Conservation (phyloP, 2,329 filamentous ascomycete species). For the Eurotiales sp. region DNA sequence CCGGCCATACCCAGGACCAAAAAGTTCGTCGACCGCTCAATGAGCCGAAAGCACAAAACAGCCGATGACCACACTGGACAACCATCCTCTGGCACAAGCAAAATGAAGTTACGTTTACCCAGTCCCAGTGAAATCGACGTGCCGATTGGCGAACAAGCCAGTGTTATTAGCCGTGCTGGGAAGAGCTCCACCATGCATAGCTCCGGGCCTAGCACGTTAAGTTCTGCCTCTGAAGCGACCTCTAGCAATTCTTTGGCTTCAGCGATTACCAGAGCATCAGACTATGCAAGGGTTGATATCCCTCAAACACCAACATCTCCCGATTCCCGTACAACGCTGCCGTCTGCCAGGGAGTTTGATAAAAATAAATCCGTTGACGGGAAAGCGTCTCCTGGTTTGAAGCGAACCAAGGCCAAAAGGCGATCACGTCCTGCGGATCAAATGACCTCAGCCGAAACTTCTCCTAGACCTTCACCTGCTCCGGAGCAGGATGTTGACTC, state of each 20-base stretch:
- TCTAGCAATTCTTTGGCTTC: slow-evolving; percentile 28
- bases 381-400: slow-evolving; percentile 32
- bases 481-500: slow-evolving; percentile 20
- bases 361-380: slow-evolving; percentile 25
- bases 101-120: slow-evolving; percentile 31
- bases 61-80: slow-evolving; percentile 17
- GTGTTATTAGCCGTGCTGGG: slow-evolving; percentile 45
- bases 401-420: slow-evolving; percentile 39
- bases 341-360: slow-evolving; percentile 24
- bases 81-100: slow-evolving; percentile 27
- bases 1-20: slow-evolving; percentile 54
- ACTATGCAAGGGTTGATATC: slow-evolving; percentile 24
- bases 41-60: slow-evolving; percentile 30
- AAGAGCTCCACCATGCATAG: slow-evolving; percentile 27
- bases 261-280: slow-evolving; percentile 31
- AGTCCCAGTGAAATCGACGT: slow-evolving; percentile 56
- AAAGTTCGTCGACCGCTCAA: slow-evolving; percentile 48
- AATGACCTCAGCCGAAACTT: slow-evolving; percentile 24
- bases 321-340: slow-evolving; percentile 26
- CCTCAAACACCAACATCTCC: slow-evolving; percentile 20
- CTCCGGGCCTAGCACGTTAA: slow-evolving; percentile 31
- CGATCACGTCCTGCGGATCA: slow-evolving; percentile 36
- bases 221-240: slow-evolving; percentile 24
- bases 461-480: slow-evolving; percentile 21
- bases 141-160: slow-evolving; percentile 58